Base-by-base conservation (phyloP, 1,139 yeast species). In the Scheffersomyces quercinus region DNA sequence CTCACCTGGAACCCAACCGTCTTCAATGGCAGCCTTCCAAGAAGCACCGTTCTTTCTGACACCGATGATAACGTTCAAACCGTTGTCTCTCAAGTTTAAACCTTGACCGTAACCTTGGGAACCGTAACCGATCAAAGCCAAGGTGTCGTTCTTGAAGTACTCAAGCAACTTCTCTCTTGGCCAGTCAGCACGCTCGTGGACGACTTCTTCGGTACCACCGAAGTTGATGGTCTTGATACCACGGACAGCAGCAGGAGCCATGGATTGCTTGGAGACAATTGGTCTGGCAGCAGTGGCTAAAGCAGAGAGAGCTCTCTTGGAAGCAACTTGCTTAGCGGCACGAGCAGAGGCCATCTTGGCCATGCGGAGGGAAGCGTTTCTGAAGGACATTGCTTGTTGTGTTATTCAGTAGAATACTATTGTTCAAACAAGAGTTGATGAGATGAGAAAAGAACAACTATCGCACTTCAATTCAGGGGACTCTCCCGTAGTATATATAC, bases 81-180 rank as follows among this genome's bases (percentile, higher is more conserved):
- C 99, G 66, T 93, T 91, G 82, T 93, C 99, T 80, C 99, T 88
- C 80, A 93, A 78, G 90, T 93, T 93, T 64, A 93, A 85, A 76
- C 97, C 98, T 81, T 93, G 99, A 69, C 99, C 99, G 81, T 93
- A 93, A 77, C 99, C 99, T 81, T 93, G 99, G 59, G 99, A 93
- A 68, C 99, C 99, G 83, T 93, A 93, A 75, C 99, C 99, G 61
- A 93, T 91, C 67, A 93, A 78, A 59, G 99, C 98, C 67, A 93
- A 79, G 52, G 99, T 93, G 73, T 93, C 99, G 75, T 91, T 79
- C 83, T 93, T 91, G 89, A 93, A 93, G 83, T 90, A 93, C 65
- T 90, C 95, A 57, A 85, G 81, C 65, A 93, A 81, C 80, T 87
- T 93, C 79, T 93, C 99, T 70, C 86, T 82, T 75, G 99, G 99